Evolutionary conservation across 495 filamentous ascomycete species (phyloP).

Genomic region (Neurospora africana): DNA sequence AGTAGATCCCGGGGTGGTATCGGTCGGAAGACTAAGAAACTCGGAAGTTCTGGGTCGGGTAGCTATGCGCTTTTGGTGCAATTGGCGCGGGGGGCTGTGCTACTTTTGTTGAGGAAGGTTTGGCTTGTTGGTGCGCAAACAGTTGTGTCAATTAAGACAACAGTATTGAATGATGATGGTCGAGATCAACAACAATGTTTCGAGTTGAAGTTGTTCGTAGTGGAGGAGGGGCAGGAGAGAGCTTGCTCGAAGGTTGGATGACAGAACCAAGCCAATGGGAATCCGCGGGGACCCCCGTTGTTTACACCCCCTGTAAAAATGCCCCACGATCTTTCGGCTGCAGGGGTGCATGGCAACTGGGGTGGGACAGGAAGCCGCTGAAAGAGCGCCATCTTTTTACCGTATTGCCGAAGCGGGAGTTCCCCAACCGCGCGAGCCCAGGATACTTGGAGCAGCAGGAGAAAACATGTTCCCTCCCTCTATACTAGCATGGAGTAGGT

Average conservation of each 20-base stretch:
- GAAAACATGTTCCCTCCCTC: not conserved
- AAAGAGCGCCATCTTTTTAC: not conserved
- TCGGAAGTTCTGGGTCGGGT: not conserved
- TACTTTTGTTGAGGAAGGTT: not conserved
- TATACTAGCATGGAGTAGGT: not conserved
- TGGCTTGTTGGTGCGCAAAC: not conserved
- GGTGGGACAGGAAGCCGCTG: not conserved
- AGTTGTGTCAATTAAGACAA: not conserved
- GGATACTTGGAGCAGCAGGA: not conserved
- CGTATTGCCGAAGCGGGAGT: not conserved
- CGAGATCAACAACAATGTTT: not conserved
- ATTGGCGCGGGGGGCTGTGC: not conserved
- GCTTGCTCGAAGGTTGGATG: not conserved
- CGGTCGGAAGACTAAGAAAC: not conserved
- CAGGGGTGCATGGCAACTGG: not conserved
- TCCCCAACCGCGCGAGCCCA: not conserved
- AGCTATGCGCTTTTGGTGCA: not conserved
- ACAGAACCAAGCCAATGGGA: not conserved
- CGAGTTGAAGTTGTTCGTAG: not conserved
- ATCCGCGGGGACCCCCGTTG: not conserved
- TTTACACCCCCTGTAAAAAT: not conserved
- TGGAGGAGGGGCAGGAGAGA: not conserved
- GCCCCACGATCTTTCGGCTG: not conserved
- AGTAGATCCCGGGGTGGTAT: not conserved
- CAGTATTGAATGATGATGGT: not conserved